Conservation (phyloP, 176 grass and related monocot species). For the Musa acuminata region DNA sequence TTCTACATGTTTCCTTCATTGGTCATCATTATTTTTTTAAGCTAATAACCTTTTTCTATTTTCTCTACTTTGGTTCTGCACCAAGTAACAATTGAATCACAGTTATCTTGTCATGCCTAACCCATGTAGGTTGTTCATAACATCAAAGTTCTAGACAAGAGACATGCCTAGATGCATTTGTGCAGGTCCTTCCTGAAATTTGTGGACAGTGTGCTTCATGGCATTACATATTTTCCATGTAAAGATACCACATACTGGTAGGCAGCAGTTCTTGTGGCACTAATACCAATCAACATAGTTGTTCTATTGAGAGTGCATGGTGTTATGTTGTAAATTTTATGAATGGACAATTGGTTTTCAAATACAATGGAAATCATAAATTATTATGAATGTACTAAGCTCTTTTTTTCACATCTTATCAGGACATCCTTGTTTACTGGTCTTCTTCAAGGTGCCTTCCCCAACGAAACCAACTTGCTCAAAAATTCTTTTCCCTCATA, state of each 20-base stretch:
- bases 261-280: neutral
- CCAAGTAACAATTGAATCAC: neutral
- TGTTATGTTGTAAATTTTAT: no score
- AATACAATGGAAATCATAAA: neutral
- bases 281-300: no score
- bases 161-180: neutral
- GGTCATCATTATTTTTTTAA: neutral
- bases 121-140: neutral
- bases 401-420: neutral
- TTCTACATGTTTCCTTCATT: neutral
- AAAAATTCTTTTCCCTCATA: constrained; percentile 29
- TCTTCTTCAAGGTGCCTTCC: constrained; percentile 45
- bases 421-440: constrained; percentile 56
- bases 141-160: neutral
- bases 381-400: neutral
- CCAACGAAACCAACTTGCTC: constrained; percentile 28
- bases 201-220: neutral
- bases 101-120: neutral
- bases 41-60: no score
- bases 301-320: no score
- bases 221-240: neutral
- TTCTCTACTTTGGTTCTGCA: neutral
- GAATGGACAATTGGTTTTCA: neutral
- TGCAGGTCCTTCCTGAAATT: neutral
- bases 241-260: neutral